Evolutionary conservation across 257 asterid genomes (phyloP).

Genomic region (Solanum raphanifolium): DNA sequence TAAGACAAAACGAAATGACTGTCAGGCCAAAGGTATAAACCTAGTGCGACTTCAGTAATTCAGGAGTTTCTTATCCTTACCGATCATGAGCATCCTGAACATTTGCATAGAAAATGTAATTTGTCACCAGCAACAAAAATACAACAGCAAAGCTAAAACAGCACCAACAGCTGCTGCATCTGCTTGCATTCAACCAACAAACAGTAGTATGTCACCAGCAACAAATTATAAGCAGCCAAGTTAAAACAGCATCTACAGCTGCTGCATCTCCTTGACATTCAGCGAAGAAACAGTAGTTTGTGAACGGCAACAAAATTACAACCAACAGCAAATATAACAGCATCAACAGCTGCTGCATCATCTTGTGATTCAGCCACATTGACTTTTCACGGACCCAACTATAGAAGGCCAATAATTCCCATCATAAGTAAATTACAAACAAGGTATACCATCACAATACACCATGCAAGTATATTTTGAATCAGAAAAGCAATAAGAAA

Average conservation of each 20-base stretch:
- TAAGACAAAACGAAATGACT: background rate
- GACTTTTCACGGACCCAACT: slow-evolving; percentile 52
- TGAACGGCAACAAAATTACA: slow-evolving; percentile 16
- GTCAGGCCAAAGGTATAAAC: slow-evolving; percentile 9
- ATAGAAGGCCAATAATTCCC: slow-evolving; percentile 55
- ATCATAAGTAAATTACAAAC: slow-evolving; percentile 26
- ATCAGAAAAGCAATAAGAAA: background rate
- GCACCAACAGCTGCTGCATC: slow-evolving; percentile 22
- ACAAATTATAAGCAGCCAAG: slow-evolving; percentile 35
- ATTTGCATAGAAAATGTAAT: slow-evolving; percentile 15
- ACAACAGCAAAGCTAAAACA: slow-evolving; percentile 18
- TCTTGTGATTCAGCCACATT: slow-evolving; percentile 38
- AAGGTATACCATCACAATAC: slow-evolving; percentile 3
- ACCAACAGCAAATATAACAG: slow-evolving; percentile 28
- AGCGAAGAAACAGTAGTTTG: slow-evolving; percentile 26
- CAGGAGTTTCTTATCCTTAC: slow-evolving; percentile 37
- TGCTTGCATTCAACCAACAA: slow-evolving; percentile 34
- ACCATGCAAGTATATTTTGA: slow-evolving; percentile 1
- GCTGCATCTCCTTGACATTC: slow-evolving; percentile 31
- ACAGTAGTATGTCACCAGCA: slow-evolving; percentile 18
- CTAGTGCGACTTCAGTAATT: slow-evolving; percentile 10
- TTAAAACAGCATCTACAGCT: slow-evolving; percentile 38
- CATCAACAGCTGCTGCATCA: slow-evolving; percentile 32
- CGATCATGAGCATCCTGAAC: slow-evolving; percentile 19
- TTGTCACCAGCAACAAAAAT: slow-evolving; percentile 22